Conservation (phyloP, 805 yeast species). For the Cyberlindnera euphorbiiphila region DNA sequence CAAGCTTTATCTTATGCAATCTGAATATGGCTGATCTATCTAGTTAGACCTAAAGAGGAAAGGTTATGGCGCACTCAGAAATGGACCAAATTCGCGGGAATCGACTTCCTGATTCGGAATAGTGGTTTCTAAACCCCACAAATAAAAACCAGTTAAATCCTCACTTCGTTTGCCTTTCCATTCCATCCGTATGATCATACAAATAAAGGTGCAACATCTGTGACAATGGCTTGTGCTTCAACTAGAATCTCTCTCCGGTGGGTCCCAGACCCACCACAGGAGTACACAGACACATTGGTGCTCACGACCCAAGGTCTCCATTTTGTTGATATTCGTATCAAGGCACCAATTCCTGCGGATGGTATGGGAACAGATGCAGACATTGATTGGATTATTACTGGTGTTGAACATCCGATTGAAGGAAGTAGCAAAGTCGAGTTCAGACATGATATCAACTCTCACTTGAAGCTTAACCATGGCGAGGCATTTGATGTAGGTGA, state of each 20-base stretch:
- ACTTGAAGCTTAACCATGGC: constrained; percentile 19
- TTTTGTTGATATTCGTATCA: constrained; percentile 45
- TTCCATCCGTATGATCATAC: too few relatives aligned
- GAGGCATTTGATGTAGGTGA: constrained; percentile 35
- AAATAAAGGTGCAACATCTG: too few relatives aligned
- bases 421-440: constrained; percentile 21
- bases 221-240: constrained; percentile 29
- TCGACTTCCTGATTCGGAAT: constrained; percentile 2
- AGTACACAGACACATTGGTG: constrained; percentile 46
- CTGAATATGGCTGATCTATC: too few relatives aligned
- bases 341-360: constrained; percentile 12
- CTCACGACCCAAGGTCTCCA: constrained; percentile 39
- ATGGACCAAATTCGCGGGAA: constrained; percentile 7
- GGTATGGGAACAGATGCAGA: constrained; percentile 7
- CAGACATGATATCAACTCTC: constrained; percentile 26
- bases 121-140: not conserved
- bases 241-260: constrained; percentile 51
- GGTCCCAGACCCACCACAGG: constrained; percentile 40
- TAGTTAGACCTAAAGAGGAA: constrained; percentile 2
- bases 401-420: constrained; percentile 28
- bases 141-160: too few relatives aligned
- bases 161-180: too few relatives aligned
- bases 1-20: too few relatives aligned
- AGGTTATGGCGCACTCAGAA: constrained; percentile 3
- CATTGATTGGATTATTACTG: constrained; percentile 32